Evolutionary conservation across 2,329 filamentous ascomycete genomes (phyloP), one percentile per base, ranked within the genome.

Genomic region (Podosphaera fusca): DNA sequence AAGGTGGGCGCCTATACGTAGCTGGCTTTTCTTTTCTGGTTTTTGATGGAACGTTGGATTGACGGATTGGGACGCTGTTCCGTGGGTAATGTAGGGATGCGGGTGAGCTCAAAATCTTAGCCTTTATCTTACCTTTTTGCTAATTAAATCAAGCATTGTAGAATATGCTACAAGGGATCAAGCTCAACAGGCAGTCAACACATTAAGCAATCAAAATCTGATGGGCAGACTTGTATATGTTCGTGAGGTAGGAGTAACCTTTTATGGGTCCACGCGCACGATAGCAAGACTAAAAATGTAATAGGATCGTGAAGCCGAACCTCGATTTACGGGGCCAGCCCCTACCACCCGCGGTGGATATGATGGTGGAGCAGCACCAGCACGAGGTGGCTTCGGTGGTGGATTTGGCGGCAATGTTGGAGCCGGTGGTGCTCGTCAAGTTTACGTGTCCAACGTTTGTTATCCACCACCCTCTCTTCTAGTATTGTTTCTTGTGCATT

Each of bases 141-240:
- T 58, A 60, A 63, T 56, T 52, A 35, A 10, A 47, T 54, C 3
- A 63, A 95, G 88, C 77, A 98, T 98, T 87, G 92, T 98, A 84
- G 92, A 98, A 84, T 98, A 98, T 82, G 89, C 89, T 72, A 95
- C 90, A 68, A 87, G 89, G 81, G 92, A 98, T 69, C 88, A 98
- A 84, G 92, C 92, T 70, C 92, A 96, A 73, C 85, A 87, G 72
- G 92, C 92, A 69, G 92, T 98, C 75, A 84, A 86, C 72, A 92
- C 88, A 69, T 85, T 98, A 73, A 95, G 89, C 80, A 98, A 98
- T 76, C 90, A 95, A 73, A 95, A 94, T 71, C 77, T 98, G 60
- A 96, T 96, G 90, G 92, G 92, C 59, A 84, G 92, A 71, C 84
- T 98, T 66, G 88, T 98, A 70, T 98, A 98, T 71, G 92, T 98